phyloP scores from a whole-genome alignment of 1,284 basidiomycete species.

The Apiotrichum sp. region DNA sequence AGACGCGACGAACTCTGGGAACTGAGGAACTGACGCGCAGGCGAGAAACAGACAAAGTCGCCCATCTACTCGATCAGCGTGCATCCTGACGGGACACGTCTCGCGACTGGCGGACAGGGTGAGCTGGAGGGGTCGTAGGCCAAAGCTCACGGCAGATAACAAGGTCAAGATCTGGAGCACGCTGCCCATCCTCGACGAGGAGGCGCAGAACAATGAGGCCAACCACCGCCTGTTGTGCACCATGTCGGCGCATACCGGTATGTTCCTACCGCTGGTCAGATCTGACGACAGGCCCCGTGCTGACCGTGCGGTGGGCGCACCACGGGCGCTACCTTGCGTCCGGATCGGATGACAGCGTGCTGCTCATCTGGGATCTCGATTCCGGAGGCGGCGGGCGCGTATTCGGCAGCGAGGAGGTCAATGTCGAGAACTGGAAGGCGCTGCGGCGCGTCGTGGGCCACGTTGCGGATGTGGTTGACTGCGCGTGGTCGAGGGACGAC shows the following conservation, averaged over 20 bases:
- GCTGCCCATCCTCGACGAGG: conserved; percentile 73
- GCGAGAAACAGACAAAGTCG: conserved; percentile 59
- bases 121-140: conserved; percentile 8
- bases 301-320: conserved; percentile 93
- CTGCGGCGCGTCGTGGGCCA: conserved; percentile 86
- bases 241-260: conserved; percentile 81
- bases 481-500: conserved; percentile 91
- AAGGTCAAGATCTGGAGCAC: conserved; percentile 98
- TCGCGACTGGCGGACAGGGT: conserved; percentile 87
- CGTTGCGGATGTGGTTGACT: conserved; percentile 92
- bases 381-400: conserved; percentile 74
- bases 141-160: conserved; percentile 54
- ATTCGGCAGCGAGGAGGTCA: conserved; percentile 87
- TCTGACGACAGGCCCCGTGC: conserved; percentile 61
- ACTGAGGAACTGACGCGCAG: conserved; percentile 13
- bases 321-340: conserved; percentile 90
- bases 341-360: conserved; percentile 90
- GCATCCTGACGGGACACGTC: conserved; percentile 89
- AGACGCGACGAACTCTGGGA: neutral
- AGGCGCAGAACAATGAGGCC: conserved; percentile 64
- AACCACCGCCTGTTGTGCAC: conserved; percentile 86
- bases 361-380: conserved; percentile 96
- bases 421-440: conserved; percentile 97
- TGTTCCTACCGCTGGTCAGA: conserved; percentile 7
- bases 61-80: conserved; percentile 91